phyloP scores from a whole-genome alignment of 306 rosid genomes.

The Phaseolus lunatus region DNA sequence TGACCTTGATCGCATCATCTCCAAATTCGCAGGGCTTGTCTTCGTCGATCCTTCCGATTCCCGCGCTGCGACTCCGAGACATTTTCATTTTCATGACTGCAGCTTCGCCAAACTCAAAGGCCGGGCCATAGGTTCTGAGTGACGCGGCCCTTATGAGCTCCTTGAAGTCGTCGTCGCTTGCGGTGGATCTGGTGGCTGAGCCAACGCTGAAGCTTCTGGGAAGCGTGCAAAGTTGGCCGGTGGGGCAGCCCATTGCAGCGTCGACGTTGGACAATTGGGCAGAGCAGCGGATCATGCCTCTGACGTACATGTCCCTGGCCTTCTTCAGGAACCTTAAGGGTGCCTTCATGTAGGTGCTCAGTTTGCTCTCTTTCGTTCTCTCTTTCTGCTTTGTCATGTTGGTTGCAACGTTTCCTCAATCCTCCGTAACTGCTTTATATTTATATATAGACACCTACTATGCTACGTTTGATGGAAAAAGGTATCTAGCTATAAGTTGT shows the following conservation, averaged over 20 bases:
- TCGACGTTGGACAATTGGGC: constrained; percentile 37
- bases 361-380: constrained; percentile 41
- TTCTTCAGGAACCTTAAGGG: constrained; percentile 54
- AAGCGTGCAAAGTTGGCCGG: constrained; percentile 34
- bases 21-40: constrained; percentile 58
- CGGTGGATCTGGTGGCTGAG: constrained; percentile 39
- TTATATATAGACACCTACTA: no score
- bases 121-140: not conserved
- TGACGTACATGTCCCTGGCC: constrained; percentile 60
- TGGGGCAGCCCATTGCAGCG: constrained; percentile 48
- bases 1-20: constrained; percentile 42
- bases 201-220: constrained; percentile 63
- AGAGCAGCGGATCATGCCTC: constrained; percentile 55
- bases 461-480: no score
- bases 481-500: no score
- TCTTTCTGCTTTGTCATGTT: constrained; percentile 13
- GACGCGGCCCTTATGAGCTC: constrained; percentile 67
- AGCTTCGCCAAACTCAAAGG: not conserved
- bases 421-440: not conserved
- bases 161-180: constrained; percentile 46
- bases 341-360: constrained; percentile 48
- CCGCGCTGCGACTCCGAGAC: constrained; percentile 57
- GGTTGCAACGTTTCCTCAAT: not conserved
- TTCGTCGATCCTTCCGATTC: constrained; percentile 74
- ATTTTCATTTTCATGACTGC: not conserved